phyloP scores from a whole-genome alignment of 306 rosid species.

The Citrullus mucosospermus region DNA sequence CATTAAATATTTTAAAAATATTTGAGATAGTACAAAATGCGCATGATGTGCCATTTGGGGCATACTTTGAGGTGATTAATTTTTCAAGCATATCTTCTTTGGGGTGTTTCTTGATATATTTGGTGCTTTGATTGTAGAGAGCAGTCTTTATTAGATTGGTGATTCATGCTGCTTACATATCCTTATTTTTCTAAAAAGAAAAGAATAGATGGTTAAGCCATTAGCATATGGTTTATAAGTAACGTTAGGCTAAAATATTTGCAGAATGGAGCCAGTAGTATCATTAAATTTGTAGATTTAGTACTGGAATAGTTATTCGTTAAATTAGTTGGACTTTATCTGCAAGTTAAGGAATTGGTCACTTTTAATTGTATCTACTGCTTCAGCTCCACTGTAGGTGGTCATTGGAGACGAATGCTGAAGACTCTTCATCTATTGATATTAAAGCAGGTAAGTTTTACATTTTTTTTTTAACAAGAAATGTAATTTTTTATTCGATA shows the following conservation, averaged over 20 bases:
- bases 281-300: not conserved
- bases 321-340: not conserved
- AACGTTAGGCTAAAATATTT: not conserved
- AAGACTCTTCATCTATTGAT: slow-evolving; percentile 54
- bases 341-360: not conserved
- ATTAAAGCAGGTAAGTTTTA: slow-evolving; percentile 69
- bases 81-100: slow-evolving; percentile 7
- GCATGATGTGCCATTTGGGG: slow-evolving; percentile 94
- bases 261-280: not conserved
- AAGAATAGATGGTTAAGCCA: not conserved
- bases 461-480: not conserved
- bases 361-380: slow-evolving; percentile 16
- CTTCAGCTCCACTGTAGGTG: slow-evolving; percentile 83
- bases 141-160: not conserved
- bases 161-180: not conserved
- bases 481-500: too few species aligned
- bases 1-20: not conserved
- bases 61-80: slow-evolving; percentile 71
- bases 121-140: not conserved
- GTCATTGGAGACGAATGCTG: slow-evolving; percentile 44
- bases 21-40: slow-evolving; percentile 95
- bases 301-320: not conserved
- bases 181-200: not conserved
- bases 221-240: not conserved
- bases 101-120: too few species aligned